A percentile compares a stretch with the other conserved stretches of the same genome.
Evolutionary conservation across 2,329 filamentous ascomycete genomes (phyloP).

Genomic region (Claviceps sp.): DNA sequence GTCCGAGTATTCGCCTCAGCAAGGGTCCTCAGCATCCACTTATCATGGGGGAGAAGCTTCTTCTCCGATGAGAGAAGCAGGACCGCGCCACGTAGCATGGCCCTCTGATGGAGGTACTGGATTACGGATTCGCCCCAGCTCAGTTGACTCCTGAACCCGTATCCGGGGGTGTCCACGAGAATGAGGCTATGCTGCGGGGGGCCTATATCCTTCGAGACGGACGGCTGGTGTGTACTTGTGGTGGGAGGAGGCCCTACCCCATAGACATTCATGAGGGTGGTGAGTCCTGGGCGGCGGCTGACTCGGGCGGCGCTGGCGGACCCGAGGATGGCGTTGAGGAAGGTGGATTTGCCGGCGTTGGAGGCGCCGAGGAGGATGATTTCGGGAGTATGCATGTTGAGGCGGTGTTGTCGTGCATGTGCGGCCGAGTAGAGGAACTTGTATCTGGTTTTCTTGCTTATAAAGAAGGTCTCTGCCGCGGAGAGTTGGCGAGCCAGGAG

Average conservation of each 20-base stretch:
- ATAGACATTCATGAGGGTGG: slow-evolving; percentile 41
- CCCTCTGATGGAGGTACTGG: slow-evolving; percentile 34
- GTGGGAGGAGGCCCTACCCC: slow-evolving; percentile 32
- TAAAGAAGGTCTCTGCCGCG: slow-evolving; percentile 19
- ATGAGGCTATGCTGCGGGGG: slow-evolving; percentile 33
- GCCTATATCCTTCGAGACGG: slow-evolving; percentile 20
- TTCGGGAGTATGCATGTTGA: slow-evolving; percentile 41
- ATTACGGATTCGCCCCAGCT: slow-evolving; percentile 40
- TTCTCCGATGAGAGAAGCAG: slow-evolving; percentile 41
- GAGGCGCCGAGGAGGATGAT: slow-evolving; percentile 75
- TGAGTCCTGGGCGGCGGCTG: slow-evolving; percentile 37
- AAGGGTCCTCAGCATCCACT: slow-evolving; percentile 32
- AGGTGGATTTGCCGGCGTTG: slow-evolving; percentile 80
- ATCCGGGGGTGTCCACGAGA: slow-evolving; percentile 38
- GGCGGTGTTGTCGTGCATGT: slow-evolving; percentile 32
- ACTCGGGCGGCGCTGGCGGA: slow-evolving; percentile 30
- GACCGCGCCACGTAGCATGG: slow-evolving; percentile 36
- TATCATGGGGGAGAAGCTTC: slow-evolving; percentile 34
- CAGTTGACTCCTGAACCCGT: slow-evolving; percentile 30
- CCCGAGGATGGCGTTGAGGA: slow-evolving; percentile 69
- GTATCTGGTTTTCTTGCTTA: slow-evolving; percentile 11
- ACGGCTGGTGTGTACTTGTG: slow-evolving; percentile 13
- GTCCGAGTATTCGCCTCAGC: slow-evolving; percentile 31
- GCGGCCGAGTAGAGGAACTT: slow-evolving; percentile 37
- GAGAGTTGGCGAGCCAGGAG: slow-evolving; percentile 14